Evolutionary conservation across 176 grass and related monocot species (phyloP).

Genomic region (Musa itinerans): DNA sequence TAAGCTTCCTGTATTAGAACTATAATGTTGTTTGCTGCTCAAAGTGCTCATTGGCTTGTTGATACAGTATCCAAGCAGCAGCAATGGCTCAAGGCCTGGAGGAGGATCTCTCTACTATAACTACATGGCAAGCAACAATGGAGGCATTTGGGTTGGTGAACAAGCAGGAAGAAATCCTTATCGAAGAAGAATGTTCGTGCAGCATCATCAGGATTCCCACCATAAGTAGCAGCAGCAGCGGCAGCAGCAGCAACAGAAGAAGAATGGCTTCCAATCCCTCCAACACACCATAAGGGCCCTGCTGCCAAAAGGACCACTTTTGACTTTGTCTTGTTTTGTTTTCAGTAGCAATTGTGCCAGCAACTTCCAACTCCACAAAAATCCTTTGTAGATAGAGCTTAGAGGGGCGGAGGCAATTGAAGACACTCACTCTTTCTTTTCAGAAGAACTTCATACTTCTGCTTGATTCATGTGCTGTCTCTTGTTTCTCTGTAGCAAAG

Average conservation of each 20-base stretch:
- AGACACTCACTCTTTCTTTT: neutral
- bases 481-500: neutral
- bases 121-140: slow-evolving; percentile 14
- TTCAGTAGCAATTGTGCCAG: neutral
- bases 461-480: neutral
- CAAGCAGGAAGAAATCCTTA: neutral
- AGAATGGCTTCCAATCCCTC: too few relatives aligned
- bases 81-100: neutral
- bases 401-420: too few relatives aligned
- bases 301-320: neutral
- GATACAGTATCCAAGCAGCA: slow-evolving; percentile 6
- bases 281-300: neutral
- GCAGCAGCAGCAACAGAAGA: too few relatives aligned
- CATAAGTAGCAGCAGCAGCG: too few relatives aligned
- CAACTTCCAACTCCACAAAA: neutral
- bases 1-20: slow-evolving; percentile 2
- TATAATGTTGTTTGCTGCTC: neutral
- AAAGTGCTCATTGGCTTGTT: neutral
- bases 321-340: neutral
- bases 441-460: neutral
- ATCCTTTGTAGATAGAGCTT: neutral
- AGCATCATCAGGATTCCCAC: too few relatives aligned
- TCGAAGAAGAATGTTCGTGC: too few relatives aligned
- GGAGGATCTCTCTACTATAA: slow-evolving; percentile 1
- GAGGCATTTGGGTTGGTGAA: slow-evolving; percentile 25